Percentiles rank a stretch among this genome's conserved stretches.
phyloP scores from a whole-genome alignment of 306 rosid genomes.

The Calophaca sinica region DNA sequence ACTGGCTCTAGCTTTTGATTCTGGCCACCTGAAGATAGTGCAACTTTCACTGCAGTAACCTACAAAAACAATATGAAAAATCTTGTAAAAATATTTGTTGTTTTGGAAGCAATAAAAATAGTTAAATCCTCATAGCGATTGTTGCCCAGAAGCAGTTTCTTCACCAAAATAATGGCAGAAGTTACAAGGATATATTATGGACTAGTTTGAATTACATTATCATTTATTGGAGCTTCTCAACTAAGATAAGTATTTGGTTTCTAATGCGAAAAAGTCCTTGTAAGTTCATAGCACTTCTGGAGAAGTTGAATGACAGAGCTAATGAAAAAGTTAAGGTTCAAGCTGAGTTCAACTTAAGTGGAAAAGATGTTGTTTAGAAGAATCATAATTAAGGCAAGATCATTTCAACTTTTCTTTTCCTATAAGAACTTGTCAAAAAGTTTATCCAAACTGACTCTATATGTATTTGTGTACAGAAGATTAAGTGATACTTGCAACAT shows the following conservation, averaged over 20 bases:
- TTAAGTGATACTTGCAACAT: background rate
- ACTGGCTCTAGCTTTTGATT: conserved; percentile 74
- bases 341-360: background rate
- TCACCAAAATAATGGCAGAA: conserved; percentile 10
- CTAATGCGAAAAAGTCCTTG: background rate
- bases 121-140: conserved; percentile 22
- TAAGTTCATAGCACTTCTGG: background rate
- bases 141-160: conserved; percentile 27
- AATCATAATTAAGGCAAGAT: conserved; percentile 1
- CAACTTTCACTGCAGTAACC: conserved; percentile 97
- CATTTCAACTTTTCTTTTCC: background rate
- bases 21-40: conserved; percentile 77
- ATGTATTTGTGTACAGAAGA: conserved; percentile 16
- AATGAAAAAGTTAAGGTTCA: conserved; percentile 10
- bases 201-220: conserved; percentile 6
- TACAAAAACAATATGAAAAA: conserved; percentile 48
- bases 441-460: background rate
- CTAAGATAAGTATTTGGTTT: background rate
- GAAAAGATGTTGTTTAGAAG: conserved; percentile 14
- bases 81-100: conserved; percentile 14
- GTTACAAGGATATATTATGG: background rate
- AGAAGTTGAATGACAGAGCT: background rate
- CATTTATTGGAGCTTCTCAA: background rate
- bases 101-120: too few relatives aligned
- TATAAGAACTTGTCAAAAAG: background rate